Evolutionary conservation across 805 yeast species (phyloP).

Genomic region (Wickerhamiella azymoides): DNA sequence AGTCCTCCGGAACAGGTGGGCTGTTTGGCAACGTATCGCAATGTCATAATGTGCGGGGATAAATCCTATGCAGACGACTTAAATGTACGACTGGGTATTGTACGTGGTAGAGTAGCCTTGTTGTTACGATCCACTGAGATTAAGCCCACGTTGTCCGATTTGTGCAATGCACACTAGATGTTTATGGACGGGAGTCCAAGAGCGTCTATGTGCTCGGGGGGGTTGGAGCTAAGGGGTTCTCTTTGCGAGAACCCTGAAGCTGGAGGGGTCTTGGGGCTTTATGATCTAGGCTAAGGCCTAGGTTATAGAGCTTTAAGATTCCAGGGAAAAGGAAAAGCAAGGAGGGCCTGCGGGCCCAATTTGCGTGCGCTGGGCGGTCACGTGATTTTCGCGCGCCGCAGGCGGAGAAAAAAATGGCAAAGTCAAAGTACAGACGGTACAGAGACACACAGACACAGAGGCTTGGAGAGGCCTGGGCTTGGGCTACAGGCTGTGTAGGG

Average conservation of each 20-base stretch:
- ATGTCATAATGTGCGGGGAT: constrained; percentile 34
- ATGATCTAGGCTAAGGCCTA: not conserved
- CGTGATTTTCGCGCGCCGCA: too few species aligned
- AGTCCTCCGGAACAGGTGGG: constrained; percentile 29
- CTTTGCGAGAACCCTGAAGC: not conserved
- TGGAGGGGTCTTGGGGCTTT: not conserved
- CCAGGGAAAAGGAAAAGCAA: too few species aligned
- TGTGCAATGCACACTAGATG: constrained; percentile 3
- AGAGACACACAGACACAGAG: too few species aligned
- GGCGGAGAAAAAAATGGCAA: too few species aligned
- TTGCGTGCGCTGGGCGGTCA: too few species aligned
- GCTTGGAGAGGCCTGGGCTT: too few species aligned
- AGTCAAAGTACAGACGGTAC: too few species aligned
- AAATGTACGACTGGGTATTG: constrained; percentile 35
- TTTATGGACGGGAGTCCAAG: not conserved
- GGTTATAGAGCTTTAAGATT: too few species aligned
- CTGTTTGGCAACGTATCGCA: constrained; percentile 32
- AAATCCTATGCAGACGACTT: constrained; percentile 36
- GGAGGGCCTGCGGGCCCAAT: too few species aligned
- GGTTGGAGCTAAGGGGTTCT: not conserved
- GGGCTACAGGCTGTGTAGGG: too few species aligned
- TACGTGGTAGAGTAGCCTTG: constrained; percentile 42
- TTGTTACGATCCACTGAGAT: constrained; percentile 41
- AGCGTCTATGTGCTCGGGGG: too few species aligned
- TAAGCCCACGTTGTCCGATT: constrained; percentile 33